Base-by-base conservation (phyloP, 192 early-diverging fungal species). In the Gamsiella multidivaricata region DNA sequence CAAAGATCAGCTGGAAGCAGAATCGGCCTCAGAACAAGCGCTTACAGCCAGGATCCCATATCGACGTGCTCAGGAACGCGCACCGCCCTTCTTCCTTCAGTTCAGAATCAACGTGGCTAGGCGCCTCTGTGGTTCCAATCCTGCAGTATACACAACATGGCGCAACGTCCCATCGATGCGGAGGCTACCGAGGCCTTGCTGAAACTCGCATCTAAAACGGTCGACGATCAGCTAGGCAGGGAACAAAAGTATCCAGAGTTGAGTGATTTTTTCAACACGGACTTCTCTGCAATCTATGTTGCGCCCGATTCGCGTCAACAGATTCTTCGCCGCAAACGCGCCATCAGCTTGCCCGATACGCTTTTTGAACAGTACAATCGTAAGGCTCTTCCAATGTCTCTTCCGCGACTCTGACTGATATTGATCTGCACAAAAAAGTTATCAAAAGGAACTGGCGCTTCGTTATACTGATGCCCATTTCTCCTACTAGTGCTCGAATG, bases 281-380 rank as follows among this genome's bases (percentile, higher is more conserved):
- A 86, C 26, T 86, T 81, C 32, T 90, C 87, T 12, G 79, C 81
- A 28, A 83, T 81, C 25, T 88, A 90, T 71, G 81, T 83, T 45
- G 81, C 54, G 36, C 83, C 65, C 65, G 82, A 81, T 31, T 53
- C 80, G 1, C 82, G 80, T 8, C 85, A 87, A 70, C 86, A 88
- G 61, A 72, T 90, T 51, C 80, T 92, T 37, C 69, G 73, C 11
- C 83, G 86, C 61, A 86, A 91, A 76, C 87, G 87, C 39, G 79
- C 85, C 29, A 84, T 92, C 28, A 85, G 90, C 11, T 85, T 95
- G 20, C 93, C 93, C 0, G 90, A 92, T 68, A 88, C 85, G 60
- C 71, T 95, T 54, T 92, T 92, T 75, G 91, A 88, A 58, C 84
- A 95, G 69, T 94, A 94, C 68, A 89, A 94, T 61, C 69, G 87